A percentile compares a stretch with the other conserved stretches of the same genome.
Evolutionary conservation across 495 filamentous ascomycete species (phyloP).

Genomic region (Podospora bellae-mahoneyi): DNA sequence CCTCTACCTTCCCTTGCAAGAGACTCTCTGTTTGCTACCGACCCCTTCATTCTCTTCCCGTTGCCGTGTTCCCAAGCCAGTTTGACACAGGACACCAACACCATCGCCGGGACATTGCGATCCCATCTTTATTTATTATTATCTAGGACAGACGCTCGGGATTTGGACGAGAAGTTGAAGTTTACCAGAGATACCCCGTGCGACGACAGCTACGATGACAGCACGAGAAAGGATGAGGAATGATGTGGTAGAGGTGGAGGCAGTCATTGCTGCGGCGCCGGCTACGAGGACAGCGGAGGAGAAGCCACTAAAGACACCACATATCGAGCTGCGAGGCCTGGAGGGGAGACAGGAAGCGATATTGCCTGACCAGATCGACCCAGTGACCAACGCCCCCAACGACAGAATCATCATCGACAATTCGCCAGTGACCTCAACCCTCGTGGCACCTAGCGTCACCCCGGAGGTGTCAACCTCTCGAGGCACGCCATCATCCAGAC

Average conservation of each 20-base stretch:
- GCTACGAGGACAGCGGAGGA: neutral
- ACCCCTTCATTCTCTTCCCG: neutral
- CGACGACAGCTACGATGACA: slow-evolving; percentile 3
- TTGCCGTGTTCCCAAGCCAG: neutral
- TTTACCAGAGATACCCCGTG: neutral
- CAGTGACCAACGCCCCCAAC: no score
- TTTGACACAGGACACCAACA: neutral
- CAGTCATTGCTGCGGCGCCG: neutral
- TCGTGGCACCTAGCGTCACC: neutral
- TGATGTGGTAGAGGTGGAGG: slow-evolving; percentile 1
- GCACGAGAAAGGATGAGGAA: slow-evolving; percentile 2
- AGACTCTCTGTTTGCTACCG: slow-evolving; percentile 3
- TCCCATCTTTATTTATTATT: neutral
- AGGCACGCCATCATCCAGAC: slow-evolving; percentile 6
- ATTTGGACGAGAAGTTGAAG: neutral
- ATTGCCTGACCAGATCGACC: neutral
- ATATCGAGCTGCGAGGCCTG: slow-evolving; percentile 1
- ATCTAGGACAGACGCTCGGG: neutral
- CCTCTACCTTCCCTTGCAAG: neutral
- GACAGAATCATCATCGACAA: neutral
- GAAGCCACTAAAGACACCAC: neutral
- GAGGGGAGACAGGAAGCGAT: slow-evolving; percentile 4
- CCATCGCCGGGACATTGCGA: neutral
- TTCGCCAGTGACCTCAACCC: no score
- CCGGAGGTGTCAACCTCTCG: neutral